Base-by-base conservation (phyloP, 192 early-diverging fungal genomes). In the Pilaira anomala region DNA sequence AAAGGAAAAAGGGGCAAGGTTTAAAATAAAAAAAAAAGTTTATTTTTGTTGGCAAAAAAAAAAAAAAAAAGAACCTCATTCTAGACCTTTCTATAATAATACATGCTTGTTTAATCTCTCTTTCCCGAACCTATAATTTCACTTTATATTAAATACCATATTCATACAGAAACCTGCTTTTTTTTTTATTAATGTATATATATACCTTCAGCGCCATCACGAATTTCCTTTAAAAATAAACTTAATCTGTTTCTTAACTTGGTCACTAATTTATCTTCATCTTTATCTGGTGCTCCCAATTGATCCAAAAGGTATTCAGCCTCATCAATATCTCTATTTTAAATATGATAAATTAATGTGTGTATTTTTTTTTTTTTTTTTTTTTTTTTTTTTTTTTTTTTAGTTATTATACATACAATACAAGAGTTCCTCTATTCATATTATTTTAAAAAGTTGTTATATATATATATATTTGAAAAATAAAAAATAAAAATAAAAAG, bases 301-400 rank as follows among this genome's bases (percentile, higher is more conserved):
- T 74, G 72, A 29, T 74, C 72, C 28, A 74, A 46, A 19, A 74
- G 46, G 18, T 25, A 68, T 53, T 74, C 72, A 19, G 72, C 72
- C 42, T 74, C 72, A 61, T 74, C 72, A 62, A 74, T 74, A 3
- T 57, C 52, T 30, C 72, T 74, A 49, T 19, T 48, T 16, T 19
- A 30, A n/a, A 36, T 39, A 58, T 12, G 11, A 59, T n/a, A 11
- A 50, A 25, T 30, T 22, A 2, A 16, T 40, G 1, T 24, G 19
- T 1, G 36, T n/a, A 13, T 22, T 12, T 50, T 16, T 16, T 14
- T 52, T 4, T n/a, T n/a, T n/a, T n/a, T n/a, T n/a, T n/a, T n/a
- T n/a, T n/a, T n/a, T n/a, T n/a, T n/a, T n/a, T n/a, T n/a, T n/a
- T n/a, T n/a, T n/a, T n/a, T n/a, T n/a, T n/a, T n/a, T n/a, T n/a